Conservation (phyloP, 164 flowering plant genomes). For the Tetrastigma voinierianum region DNA sequence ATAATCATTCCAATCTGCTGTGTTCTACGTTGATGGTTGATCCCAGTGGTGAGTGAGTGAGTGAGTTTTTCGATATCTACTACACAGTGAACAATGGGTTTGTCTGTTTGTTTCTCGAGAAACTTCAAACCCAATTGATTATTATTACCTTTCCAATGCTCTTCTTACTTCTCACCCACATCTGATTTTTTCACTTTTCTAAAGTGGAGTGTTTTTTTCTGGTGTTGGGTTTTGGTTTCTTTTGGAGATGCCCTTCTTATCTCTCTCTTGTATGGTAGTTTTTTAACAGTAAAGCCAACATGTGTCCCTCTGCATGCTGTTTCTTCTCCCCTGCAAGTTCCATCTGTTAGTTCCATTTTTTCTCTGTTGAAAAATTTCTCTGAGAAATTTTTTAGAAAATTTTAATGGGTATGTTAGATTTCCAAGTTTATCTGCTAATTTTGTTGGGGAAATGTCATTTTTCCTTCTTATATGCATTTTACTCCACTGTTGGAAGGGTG, state of each 20-base stretch:
- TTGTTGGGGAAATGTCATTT: neutral
- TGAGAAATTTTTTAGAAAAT: neutral
- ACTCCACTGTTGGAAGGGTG: slow-evolving; percentile 14
- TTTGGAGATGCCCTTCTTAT: neutral
- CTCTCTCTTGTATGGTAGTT: neutral
- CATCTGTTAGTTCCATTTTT: neutral
- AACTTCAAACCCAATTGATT: neutral
- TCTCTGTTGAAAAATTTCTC: neutral
- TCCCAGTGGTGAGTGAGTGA: no score
- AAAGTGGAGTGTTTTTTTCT: neutral
- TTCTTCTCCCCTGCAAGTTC: neutral
- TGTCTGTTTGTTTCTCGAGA: slow-evolving; percentile 14
- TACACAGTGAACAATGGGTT: no score
- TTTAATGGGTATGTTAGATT: neutral
- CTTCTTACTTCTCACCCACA: neutral
- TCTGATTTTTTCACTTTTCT: neutral
- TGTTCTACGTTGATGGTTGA: no score
- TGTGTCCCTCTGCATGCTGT: slow-evolving; percentile 11
- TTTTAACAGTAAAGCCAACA: neutral
- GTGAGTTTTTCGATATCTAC: no score
- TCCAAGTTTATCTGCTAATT: neutral
- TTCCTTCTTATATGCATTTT: neutral
- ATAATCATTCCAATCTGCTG: no score
- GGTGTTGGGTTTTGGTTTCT: neutral
- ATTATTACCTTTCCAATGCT: slow-evolving; percentile 2